phyloP scores from a whole-genome alignment of 106 monocot species.

The Phalaenopsis aphrodite region DNA sequence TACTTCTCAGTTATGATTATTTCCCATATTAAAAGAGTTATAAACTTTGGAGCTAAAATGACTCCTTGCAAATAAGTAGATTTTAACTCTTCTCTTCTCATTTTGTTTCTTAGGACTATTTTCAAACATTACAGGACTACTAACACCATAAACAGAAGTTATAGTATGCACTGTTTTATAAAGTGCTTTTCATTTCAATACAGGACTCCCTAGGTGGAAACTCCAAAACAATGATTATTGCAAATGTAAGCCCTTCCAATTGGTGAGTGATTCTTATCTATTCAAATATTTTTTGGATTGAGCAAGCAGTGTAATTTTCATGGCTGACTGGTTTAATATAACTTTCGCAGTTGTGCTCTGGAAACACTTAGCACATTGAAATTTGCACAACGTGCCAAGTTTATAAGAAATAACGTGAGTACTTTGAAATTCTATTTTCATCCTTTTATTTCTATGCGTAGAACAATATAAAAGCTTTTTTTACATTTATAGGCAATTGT shows the following conservation, averaged over 20 bases:
- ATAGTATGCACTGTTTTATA: not conserved
- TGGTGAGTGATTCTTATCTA: constrained; percentile 40
- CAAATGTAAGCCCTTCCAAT: constrained; percentile 98
- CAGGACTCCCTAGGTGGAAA: constrained; percentile 98
- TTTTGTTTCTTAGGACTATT: not conserved
- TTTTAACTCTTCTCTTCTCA: too few species aligned
- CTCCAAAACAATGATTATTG: constrained; percentile 94
- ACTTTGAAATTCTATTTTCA: not conserved
- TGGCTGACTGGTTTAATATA: not conserved
- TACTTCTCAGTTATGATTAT: too few species aligned
- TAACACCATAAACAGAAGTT: not conserved
- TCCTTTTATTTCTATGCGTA: not conserved
- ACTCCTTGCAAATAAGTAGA: too few species aligned
- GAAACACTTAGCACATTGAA: constrained; percentile 96
- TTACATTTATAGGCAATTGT: constrained; percentile 52
- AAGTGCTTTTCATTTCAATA: constrained; percentile 12
- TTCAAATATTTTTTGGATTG: not conserved
- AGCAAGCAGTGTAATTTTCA: not conserved
- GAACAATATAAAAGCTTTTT: not conserved
- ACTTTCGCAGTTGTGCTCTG: constrained; percentile 50
- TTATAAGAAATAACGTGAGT: constrained; percentile 87
- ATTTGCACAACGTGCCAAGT: constrained; percentile 96
- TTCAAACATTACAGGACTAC: not conserved
- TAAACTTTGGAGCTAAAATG: too few species aligned
- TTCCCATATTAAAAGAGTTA: too few species aligned